Percentiles rank a stretch among this genome's conserved stretches.
These are phyloP conservation scores for Takashimella koratensis DNA, from an alignment of 1,284 basidiomycete genomes.

Conservation along the genomic window DNA sequence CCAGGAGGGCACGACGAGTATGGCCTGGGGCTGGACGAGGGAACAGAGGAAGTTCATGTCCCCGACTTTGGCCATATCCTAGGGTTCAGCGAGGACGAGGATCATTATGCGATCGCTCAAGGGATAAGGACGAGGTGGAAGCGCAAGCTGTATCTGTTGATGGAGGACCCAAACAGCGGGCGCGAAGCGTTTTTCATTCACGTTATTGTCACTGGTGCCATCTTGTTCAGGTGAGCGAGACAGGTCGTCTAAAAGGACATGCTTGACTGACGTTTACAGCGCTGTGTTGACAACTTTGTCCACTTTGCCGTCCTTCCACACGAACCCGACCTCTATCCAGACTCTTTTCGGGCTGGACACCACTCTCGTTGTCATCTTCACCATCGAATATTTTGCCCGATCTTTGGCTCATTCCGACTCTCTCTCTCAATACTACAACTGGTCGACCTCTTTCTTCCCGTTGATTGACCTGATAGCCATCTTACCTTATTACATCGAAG, in stretches of 20 bases:
- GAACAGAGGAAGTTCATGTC: conserved; percentile 40
- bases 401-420: conserved; percentile 49
- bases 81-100: conserved; percentile 45
- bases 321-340: conserved; percentile 57
- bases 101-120: conserved; percentile 44
- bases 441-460: conserved; percentile 65
- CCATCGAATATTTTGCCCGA: conserved; percentile 58
- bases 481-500: conserved; percentile 79
- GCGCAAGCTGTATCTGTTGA: conserved; percentile 45
- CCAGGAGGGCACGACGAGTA: conserved; percentile 8
- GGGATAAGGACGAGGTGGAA: conserved; percentile 43
- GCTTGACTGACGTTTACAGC: conserved; percentile 58
- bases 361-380: conserved; percentile 78
- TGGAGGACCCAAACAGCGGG: conserved; percentile 47
- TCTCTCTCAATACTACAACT: conserved; percentile 45
- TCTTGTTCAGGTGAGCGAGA: conserved; percentile 49
- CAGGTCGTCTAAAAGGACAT: no score
- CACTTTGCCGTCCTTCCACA: conserved; percentile 75
- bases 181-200: conserved; percentile 49
- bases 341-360: conserved; percentile 71
- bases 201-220: conserved; percentile 43
- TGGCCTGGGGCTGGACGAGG: conserved; percentile 2
- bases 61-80: conserved; percentile 47
- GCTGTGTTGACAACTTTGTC: conserved; percentile 78
- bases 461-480: conserved; percentile 79